These are phyloP conservation scores for Akanthomyces lecanii DNA, from an alignment of 2,329 filamentous ascomycete species.

Conservation along the genomic window DNA sequence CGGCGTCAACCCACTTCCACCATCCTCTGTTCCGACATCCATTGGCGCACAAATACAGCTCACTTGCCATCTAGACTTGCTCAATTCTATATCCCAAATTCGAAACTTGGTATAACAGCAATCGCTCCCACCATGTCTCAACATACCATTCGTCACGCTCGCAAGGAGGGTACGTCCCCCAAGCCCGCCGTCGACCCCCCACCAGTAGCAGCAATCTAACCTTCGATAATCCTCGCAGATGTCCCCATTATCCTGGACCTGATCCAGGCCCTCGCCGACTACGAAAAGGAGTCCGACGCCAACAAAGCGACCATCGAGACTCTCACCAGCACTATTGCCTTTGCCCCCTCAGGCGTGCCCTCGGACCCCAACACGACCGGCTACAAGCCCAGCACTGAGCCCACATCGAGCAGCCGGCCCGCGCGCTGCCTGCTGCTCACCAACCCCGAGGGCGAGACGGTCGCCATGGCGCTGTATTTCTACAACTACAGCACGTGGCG, in stretches of 20 bases:
- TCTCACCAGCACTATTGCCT: slow-evolving; percentile 72
- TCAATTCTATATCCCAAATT: background rate
- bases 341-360: slow-evolving; percentile 51
- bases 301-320: slow-evolving; percentile 76
- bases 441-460: slow-evolving; percentile 44
- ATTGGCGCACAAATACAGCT: background rate
- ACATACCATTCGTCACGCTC: slow-evolving; percentile 11
- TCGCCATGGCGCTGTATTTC: slow-evolving; percentile 86
- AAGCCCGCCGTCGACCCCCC: background rate
- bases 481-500: slow-evolving; percentile 96
- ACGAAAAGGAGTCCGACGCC: slow-evolving; percentile 71
- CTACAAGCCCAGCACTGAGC: slow-evolving; percentile 43
- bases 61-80: background rate
- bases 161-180: slow-evolving; percentile 13
- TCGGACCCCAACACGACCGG: slow-evolving; percentile 35
- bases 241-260: slow-evolving; percentile 74
- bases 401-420: slow-evolving; percentile 54
- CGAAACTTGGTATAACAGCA: background rate
- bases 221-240: slow-evolving; percentile 50
- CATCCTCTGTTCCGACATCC: background rate
- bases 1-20: background rate
- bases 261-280: slow-evolving; percentile 81
- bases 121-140: background rate
- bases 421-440: slow-evolving; percentile 72
- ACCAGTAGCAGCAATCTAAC: background rate